phyloP scores from a whole-genome alignment of 2,329 filamentous ascomycete species.

The Zasmidium angulare region DNA sequence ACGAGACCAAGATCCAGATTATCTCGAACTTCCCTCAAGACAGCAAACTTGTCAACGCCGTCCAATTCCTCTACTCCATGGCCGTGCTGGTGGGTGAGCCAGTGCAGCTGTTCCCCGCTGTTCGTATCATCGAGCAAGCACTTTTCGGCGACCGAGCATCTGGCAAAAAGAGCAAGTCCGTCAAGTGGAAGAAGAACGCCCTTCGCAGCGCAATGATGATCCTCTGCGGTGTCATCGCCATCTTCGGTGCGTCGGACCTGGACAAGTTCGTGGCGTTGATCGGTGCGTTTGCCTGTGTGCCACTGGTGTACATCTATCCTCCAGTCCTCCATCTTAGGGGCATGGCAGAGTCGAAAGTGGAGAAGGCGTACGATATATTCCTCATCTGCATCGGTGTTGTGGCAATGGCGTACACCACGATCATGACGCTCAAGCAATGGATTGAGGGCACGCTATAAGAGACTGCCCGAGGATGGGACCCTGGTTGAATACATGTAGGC shows the following conservation, averaged over 20 bases:
- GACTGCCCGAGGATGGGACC: background rate
- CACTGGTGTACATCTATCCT: constrained; percentile 75
- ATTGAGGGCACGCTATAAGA: constrained; percentile 19
- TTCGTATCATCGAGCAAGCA: constrained; percentile 68
- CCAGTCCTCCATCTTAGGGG: constrained; percentile 69
- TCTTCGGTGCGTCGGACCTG: constrained; percentile 65
- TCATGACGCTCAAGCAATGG: constrained; percentile 49
- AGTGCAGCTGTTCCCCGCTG: constrained; percentile 72
- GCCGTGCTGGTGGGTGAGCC: constrained; percentile 73
- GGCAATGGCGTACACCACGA: constrained; percentile 71
- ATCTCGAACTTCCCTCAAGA: constrained; percentile 74
- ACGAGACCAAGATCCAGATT: constrained; percentile 68
- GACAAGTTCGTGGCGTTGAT: constrained; percentile 75
- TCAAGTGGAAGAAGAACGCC: constrained; percentile 76
- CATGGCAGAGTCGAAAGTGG: constrained; percentile 57
- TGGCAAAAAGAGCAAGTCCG: constrained; percentile 62
- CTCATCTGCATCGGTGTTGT: constrained; percentile 64
- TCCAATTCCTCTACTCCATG: constrained; percentile 72
- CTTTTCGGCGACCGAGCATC: constrained; percentile 65
- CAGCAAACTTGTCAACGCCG: constrained; percentile 70
- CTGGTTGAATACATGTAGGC: background rate
- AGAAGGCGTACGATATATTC: constrained; percentile 59
- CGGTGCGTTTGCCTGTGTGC: constrained; percentile 71
- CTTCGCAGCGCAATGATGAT: constrained; percentile 60
- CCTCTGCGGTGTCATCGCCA: constrained; percentile 61